Base-by-base conservation (phyloP, 805 yeast species). In the Isabelozyma rhagii region DNA sequence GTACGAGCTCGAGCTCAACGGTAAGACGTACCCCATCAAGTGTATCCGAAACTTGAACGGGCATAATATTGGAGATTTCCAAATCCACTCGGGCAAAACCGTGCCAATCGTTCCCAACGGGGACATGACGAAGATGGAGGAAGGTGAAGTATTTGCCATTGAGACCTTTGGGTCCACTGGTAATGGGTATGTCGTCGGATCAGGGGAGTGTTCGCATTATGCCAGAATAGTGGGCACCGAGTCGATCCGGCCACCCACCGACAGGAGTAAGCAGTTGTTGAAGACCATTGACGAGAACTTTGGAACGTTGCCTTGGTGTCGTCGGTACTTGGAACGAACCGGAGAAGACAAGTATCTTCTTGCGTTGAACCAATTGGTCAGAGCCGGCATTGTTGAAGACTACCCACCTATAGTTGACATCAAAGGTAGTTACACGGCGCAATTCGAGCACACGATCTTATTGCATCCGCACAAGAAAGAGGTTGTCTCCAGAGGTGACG, bases 81-180 rank as follows among this genome's bases (percentile, higher is more conserved):
- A 75, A 47, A 94, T 94, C 61, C 99, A 94, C 68, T 94, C 92
- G 41, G 97, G 97, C 55, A 94, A 94, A 68, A 84, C 96, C 25
- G 98, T 94, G 44, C 99, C 99, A 14, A 94, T 94, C 61, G 96
- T 94, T 36, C 87, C 92, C 61, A 89, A 89, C 61, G 93, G 91
- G 7, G 99, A 94, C 66, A 81, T 81, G 68, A 94, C 98, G 9
- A 93, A 93, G 78, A 93, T 94, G 97, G 99, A 94, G 68, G 99
- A 94, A 74, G 97, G 97, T 55, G 99, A 94, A 69, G 85, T 90
- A 2, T 93, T 89, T 76, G 99, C 99, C 52, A 93, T 94, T 63
- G 99, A 94, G 72, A 94, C 99, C 3, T 94, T 94, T 63, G 99
- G 99, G 10, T 82, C 97, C 42, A 94, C 99, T 1, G 99, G 99